Evolutionary conservation across 2,329 filamentous ascomycete genomes (phyloP), one percentile per base, ranked within the genome.

Genomic region (Botrytis squamosa): DNA sequence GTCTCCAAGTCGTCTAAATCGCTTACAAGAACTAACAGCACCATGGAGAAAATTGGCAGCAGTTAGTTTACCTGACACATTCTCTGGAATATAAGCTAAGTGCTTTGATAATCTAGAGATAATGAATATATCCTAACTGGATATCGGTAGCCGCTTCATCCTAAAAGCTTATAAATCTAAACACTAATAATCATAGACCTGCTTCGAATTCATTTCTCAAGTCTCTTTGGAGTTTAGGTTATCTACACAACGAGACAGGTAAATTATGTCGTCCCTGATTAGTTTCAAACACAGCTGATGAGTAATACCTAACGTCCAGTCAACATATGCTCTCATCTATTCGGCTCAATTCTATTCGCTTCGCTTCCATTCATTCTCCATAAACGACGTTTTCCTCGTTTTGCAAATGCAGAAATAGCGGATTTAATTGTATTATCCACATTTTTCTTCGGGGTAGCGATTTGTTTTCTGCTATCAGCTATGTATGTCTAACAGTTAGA

Each of bases 261-360:
- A 66, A 36, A 46, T 10, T 5, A 4, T n/a, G 1, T 36, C 18
- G 14, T 40, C 3, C 46, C 0, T 7, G 0, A 60, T 33, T 10
- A 12, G 12, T 14, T 42, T 10, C 8, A 72, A 18, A 77, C 9
- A 33, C 16, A 18, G n/a, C 6, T 38, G 7, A 84, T 84, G 73
- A 49, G 29, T 18, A 49, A 82, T 84, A 75, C 29, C 29, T 29
- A 29, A 49, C 22, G 3, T 46, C 8, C 81, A 2, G 77, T 82
- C 74, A 85, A 85, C 75, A 84, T 85, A 69, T 84, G 81, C 75
- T 83, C 84, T 25, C 84, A 85, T 76, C 80, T 87, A 5, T 75
- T 87, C 3, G 86, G 86, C 0, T 83, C 81, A 7, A 57, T 84
- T 12, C 52, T 81, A 29, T 82, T 82, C 36, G 65, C 55, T 3